Conservation (phyloP, 345 rosid genomes). For the Theobroma cacao region DNA sequence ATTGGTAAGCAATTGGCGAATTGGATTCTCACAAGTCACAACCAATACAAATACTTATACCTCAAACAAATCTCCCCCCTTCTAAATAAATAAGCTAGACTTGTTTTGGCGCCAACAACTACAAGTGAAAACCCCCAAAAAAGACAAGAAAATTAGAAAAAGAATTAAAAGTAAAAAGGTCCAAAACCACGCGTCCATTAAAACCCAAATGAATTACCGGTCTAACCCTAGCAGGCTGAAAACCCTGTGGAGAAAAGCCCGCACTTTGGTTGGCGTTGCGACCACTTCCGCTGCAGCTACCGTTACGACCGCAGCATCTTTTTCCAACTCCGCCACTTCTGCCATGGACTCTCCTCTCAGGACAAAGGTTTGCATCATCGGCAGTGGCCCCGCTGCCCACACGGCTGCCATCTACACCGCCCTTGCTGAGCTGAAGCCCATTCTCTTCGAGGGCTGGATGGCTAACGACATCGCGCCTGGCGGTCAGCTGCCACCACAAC, state of each 20-base stretch:
- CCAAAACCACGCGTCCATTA: no score
- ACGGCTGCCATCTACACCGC: slow-evolving; percentile 97
- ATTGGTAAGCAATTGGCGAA: no score
- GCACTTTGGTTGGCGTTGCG: slow-evolving; percentile 30
- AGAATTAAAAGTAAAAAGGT: no score
- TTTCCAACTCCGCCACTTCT: slow-evolving; percentile 19
- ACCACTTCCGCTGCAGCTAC: slow-evolving; percentile 24
- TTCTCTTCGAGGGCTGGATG: slow-evolving; percentile 98
- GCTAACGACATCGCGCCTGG: slow-evolving; percentile 99
- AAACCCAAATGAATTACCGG: neutral
- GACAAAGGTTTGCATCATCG: slow-evolving; percentile 86
- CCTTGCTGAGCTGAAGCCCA: slow-evolving; percentile 88
- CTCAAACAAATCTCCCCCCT: no score
- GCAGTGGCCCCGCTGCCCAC: slow-evolving; percentile 97
- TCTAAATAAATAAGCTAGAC: no score
- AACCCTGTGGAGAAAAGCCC: slow-evolving; percentile 31
- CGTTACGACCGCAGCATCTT: slow-evolving; percentile 11
- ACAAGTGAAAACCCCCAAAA: no score
- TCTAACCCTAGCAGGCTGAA: slow-evolving; percentile 9
- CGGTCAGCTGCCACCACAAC: slow-evolving; percentile 96
- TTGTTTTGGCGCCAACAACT: no score
- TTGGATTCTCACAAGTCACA: no score
- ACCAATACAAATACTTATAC: no score
- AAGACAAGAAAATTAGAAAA: no score
- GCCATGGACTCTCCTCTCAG: slow-evolving; percentile 49